Evolutionary conservation across 116 monocot species (phyloP).

Genomic region (Papilionanthe hybrid): DNA sequence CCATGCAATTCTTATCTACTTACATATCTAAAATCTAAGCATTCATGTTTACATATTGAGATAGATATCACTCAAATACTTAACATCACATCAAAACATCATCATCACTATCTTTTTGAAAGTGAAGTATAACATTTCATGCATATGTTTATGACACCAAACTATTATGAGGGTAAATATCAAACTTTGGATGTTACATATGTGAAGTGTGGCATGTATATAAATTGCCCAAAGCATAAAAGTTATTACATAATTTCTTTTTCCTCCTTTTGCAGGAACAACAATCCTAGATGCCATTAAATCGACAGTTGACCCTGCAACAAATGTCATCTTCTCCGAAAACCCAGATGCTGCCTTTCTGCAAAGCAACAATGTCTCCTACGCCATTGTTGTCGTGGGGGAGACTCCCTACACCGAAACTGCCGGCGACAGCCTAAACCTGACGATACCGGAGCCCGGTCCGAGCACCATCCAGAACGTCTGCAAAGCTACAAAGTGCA

Average conservation of each 20-base stretch:
- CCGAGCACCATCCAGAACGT: slow-evolving; percentile 39
- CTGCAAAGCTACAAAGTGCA: slow-evolving; percentile 37
- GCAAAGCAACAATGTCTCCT: slow-evolving; percentile 25
- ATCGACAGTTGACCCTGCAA: slow-evolving; percentile 40
- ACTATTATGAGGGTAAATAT: too few species aligned
- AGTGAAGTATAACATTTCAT: too few species aligned
- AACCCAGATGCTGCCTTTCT: slow-evolving; percentile 27
- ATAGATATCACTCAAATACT: too few species aligned
- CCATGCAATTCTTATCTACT: too few species aligned
- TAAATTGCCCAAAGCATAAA: neutral
- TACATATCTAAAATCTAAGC: too few species aligned
- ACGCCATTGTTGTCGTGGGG: slow-evolving; percentile 56
- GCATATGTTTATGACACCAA: too few species aligned
- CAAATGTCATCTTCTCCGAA: slow-evolving; percentile 39
- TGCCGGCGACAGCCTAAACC: slow-evolving; percentile 42
- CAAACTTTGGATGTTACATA: too few species aligned
- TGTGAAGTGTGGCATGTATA: too few species aligned
- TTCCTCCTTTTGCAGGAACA: slow-evolving; percentile 29
- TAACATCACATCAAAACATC: too few species aligned
- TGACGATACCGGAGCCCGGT: slow-evolving; percentile 47
- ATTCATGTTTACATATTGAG: too few species aligned
- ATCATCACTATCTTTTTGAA: too few species aligned
- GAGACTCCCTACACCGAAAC: slow-evolving; percentile 52
- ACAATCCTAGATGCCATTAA: slow-evolving; percentile 54
- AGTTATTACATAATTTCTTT: neutral